These are phyloP conservation scores for Scenedesmus sp. DNA, from an alignment of 163 green algal genomes.

Conservation along the genomic window DNA sequence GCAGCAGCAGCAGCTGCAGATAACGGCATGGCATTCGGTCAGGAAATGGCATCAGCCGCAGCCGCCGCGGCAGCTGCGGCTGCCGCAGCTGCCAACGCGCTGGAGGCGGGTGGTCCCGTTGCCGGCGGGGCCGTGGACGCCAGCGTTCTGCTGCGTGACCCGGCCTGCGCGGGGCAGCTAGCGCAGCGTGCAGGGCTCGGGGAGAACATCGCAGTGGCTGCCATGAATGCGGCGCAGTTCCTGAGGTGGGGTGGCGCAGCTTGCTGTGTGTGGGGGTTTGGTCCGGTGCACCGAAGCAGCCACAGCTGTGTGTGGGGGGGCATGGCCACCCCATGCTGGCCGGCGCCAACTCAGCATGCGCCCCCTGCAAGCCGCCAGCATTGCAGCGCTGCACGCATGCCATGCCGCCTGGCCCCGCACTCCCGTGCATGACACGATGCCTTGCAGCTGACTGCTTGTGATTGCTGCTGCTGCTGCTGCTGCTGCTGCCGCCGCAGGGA, in stretches of 20 bases:
- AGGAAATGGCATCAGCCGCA: constrained; percentile 5
- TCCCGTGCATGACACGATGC: not conserved
- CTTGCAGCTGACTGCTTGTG: not conserved
- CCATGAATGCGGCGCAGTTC: constrained; percentile 26
- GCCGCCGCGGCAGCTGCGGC: not conserved
- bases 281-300: not conserved
- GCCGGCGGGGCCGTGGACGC: not conserved
- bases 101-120: not conserved
- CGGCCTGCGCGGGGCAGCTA: not conserved
- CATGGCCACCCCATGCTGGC: not conserved
- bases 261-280: too few relatives aligned
- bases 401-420: not conserved
- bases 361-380: not conserved
- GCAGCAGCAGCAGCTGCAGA: constrained; percentile 8
- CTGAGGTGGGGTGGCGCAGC: not conserved
- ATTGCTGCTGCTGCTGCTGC: not conserved
- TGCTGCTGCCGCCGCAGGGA: constrained; percentile 17
- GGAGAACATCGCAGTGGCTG: constrained; percentile 13
- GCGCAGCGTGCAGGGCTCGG: constrained; percentile 6
- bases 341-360: not conserved
- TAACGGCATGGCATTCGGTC: not conserved
- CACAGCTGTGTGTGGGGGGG: not conserved
- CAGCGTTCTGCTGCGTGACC: constrained; percentile 6
- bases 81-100: not conserved
- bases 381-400: not conserved